Evolutionary conservation across 2,329 filamentous ascomycete species (phyloP), one percentile per base, ranked within the genome.

Genomic region (Neoscytalidium dimidiatum): DNA sequence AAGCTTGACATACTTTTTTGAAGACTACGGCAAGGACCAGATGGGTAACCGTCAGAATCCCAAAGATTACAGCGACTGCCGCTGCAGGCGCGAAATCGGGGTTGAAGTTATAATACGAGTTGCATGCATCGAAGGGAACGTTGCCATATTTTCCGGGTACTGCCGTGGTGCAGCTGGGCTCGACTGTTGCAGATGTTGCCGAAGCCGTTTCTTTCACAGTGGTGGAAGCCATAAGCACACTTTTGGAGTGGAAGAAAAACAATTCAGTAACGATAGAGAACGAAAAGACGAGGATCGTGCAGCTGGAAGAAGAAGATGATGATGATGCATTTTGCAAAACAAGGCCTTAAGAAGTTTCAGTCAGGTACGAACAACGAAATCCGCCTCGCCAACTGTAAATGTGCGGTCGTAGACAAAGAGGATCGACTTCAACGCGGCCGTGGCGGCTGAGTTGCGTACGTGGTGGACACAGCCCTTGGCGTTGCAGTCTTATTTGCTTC

Each of bases 41-140:
- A 46, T 75, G 72, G 0, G 69, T 66, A 43, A 73, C 19, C 6
- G 69, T 71, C 5, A 71, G 43, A 8, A 73, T 51, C 44, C 69
- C 69, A 52, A 75, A 75, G 46, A 74, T 65, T 6, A 68, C 49
- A 19, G 69, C 57, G 56, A 73, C 69, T 9, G 69, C 67, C 9
- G 74, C 53, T 9, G 72, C 72, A 4, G 68, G 68, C 9, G 67
- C 43, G 61, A 73, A 71, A 9, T 68, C 69, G 5, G 73, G 73
- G 31, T 51, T 66, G 64, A 71, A 73, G 17, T 67, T 52, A 66
- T 70, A 75, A 28, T 71, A 53, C 6, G 72, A 68, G 35, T 75
- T 75, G 66, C 73, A 74, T 13, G 73, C 69, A 4, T 68, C 65
- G 9, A 68, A 64, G 28, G 67, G 67, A 3, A 75, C 71, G 43